Conservation (phyloP, 1,284 basidiomycete species). For the Marasmius tenuissimus region DNA sequence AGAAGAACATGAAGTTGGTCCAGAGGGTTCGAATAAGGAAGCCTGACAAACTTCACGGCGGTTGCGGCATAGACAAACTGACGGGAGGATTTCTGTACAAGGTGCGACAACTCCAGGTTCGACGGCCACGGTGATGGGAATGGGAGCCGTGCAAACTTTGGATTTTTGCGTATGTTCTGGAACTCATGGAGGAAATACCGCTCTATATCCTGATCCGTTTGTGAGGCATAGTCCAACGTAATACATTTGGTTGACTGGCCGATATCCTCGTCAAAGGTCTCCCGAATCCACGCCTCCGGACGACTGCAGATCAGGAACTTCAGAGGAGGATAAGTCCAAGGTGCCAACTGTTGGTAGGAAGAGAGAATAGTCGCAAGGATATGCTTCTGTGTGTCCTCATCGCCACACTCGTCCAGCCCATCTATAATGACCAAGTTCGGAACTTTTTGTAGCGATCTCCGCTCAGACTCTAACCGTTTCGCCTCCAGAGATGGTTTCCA, state of each 20-base stretch:
- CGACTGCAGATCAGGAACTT: conserved; percentile 20
- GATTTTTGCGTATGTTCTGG: background rate
- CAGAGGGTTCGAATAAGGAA: background rate
- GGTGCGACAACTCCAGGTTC: conserved; percentile 4
- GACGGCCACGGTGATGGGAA: conserved; percentile 19
- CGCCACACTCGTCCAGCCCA: conserved; percentile 19
- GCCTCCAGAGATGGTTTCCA: background rate
- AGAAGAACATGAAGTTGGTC: conserved; percentile 8
- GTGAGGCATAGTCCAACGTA: conserved; percentile 5
- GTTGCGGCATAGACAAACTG: conserved; percentile 29
- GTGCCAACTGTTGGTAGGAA: background rate
- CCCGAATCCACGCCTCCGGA: conserved; percentile 15
- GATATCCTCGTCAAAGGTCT: conserved; percentile 8
- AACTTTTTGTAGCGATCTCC: background rate
- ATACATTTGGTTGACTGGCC: background rate
- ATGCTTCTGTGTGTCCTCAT: background rate
- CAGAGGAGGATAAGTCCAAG: conserved; percentile 6
- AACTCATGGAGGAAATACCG: conserved; percentile 11
- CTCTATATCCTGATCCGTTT: conserved; percentile 10
- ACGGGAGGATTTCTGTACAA: conserved; percentile 22
- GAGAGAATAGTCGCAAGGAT: conserved; percentile 1
- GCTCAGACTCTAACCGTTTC: too few relatives aligned
- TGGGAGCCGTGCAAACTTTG: background rate
- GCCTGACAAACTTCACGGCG: conserved; percentile 22
- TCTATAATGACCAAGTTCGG: conserved; percentile 13